These are phyloP conservation scores for Jamesozyma jinghongensis DNA, from an alignment of 805 yeast species.

Conservation along the genomic window DNA sequence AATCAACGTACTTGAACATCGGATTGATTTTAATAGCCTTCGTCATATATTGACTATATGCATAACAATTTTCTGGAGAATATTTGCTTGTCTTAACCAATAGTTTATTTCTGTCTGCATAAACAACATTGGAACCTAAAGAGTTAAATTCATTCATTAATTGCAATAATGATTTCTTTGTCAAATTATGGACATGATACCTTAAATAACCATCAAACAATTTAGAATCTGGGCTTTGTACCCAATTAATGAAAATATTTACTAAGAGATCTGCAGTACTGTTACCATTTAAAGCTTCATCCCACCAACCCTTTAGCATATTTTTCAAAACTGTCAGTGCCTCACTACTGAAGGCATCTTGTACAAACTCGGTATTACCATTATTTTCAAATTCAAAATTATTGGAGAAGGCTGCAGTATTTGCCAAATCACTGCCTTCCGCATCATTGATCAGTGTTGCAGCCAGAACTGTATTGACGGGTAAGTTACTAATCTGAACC, in stretches of 20 bases:
- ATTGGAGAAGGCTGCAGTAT: slow-evolving; percentile 33
- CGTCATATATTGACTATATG: slow-evolving; percentile 77
- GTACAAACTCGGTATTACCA: slow-evolving; percentile 41
- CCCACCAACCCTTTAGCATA: slow-evolving; percentile 90
- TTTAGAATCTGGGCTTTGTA: slow-evolving; percentile 61
- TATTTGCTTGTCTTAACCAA: slow-evolving; percentile 65
- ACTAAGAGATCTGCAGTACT: slow-evolving; percentile 74
- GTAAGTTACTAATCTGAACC: slow-evolving; percentile 64
- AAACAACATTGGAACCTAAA: slow-evolving; percentile 71
- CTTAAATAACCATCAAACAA: slow-evolving; percentile 72
- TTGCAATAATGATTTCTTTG: slow-evolving; percentile 75
- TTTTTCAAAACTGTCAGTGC: slow-evolving; percentile 62
- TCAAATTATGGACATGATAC: slow-evolving; percentile 79
- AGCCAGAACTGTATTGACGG: slow-evolving; percentile 78
- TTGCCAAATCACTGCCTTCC: slow-evolving; percentile 69
- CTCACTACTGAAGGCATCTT: slow-evolving; percentile 72
- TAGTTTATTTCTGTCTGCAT: slow-evolving; percentile 69
- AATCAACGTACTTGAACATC: slow-evolving; percentile 71
- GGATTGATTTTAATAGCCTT: slow-evolving; percentile 74
- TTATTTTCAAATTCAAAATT: neutral
- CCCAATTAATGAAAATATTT: slow-evolving; percentile 78
- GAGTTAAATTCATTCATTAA: slow-evolving; percentile 65
- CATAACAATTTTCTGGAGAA: slow-evolving; percentile 79
- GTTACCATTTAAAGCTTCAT: slow-evolving; percentile 62
- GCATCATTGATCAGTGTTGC: slow-evolving; percentile 79